Base-by-base conservation (phyloP, 148 eudicot species). In the Rheum nobile region DNA sequence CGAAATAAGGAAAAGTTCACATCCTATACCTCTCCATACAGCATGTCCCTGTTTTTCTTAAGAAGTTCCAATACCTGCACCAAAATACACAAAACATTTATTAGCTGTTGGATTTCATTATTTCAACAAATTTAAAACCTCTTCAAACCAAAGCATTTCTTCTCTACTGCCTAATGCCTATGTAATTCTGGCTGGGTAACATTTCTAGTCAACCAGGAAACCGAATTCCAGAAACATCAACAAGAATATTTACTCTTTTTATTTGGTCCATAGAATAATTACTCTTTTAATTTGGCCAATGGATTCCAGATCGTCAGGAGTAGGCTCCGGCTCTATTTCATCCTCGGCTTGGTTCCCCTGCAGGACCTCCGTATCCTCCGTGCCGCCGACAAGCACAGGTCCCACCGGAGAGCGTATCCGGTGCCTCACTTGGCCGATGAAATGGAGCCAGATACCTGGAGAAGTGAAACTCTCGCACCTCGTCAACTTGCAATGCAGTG, bases 31-130 rank as follows among this genome's bases (percentile, higher is more conserved):
- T 94, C 98, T 41, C 89, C 88, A 73, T 80, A 94, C 16, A 86
- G 74, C 98, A 94, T 94, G 82, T 94, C 97, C 77, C 98, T 84
- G 77, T 91, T 94, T 76, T 83, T 94, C 87, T 28, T 89, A 29
- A 94, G 91, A 71, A 89, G 87, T 86, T 91, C 97, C 96, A 91
- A 84, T 55, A 94, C 97, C 97, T 94, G 73, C 34, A 75, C 71
- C 63, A 67, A 35, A 67, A 48, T 67, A 34, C 52, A 73, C 31
- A 70, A 38, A 4, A 6, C 44, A 16, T 14, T 32, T n/a, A 77
- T 21, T 16, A 73, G 41, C 48, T 41, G 31, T 41, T 8, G 50
- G 21, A 32, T 21, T 59, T n/a, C 43, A 41, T n/a, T 4, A 32
- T 21, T 59, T n/a, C 43, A 41, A 37, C 8, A 38, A 38, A 17